Conservation (phyloP, 2,329 filamentous ascomycete genomes). For the Cladosporium sp. region DNA sequence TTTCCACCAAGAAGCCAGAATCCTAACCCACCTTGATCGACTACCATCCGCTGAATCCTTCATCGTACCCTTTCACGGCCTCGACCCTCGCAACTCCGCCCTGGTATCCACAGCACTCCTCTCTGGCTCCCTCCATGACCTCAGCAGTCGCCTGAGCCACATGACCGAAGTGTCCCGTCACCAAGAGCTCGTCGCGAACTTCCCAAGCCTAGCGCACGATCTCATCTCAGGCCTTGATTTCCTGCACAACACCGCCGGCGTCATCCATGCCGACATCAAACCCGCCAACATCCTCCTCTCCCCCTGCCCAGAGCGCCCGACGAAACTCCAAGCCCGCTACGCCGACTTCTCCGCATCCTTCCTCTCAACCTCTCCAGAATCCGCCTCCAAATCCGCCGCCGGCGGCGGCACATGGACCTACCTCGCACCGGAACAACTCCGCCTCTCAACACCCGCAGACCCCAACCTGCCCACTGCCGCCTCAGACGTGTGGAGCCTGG, state of each 20-base stretch:
- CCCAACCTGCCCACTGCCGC: conserved; percentile 30
- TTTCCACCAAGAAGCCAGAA: conserved; percentile 32
- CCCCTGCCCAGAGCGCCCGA: conserved; percentile 14
- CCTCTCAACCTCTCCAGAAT: conserved; percentile 17
- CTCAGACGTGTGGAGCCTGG: conserved; percentile 43
- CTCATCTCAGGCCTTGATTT: conserved; percentile 41
- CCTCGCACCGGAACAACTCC: conserved; percentile 36
- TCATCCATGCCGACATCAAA: conserved; percentile 46
- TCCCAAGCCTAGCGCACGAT: conserved; percentile 37
- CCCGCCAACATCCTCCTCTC: conserved; percentile 43
- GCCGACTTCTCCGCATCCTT: conserved; percentile 44
- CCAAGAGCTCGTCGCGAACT: conserved; percentile 33
- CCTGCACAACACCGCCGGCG: conserved; percentile 34
- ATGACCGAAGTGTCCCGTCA: conserved; percentile 34
- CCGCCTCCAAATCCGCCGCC: conserved; percentile 19
- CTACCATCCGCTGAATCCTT: conserved; percentile 20
- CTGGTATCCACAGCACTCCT: conserved; percentile 33
- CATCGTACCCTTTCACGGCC: conserved; percentile 33
- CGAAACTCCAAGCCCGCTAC: conserved; percentile 29
- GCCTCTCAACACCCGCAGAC: conserved; percentile 23
- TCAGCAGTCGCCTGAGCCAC: conserved; percentile 25
- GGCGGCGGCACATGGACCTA: conserved; percentile 47
- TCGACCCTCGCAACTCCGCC: conserved; percentile 26
- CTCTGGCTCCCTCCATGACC: conserved; percentile 28
- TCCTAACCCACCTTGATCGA: conserved; percentile 28